Evolutionary conservation across 192 early-diverging fungal genomes (phyloP).

Genomic region (Diversispora eburnea): DNA sequence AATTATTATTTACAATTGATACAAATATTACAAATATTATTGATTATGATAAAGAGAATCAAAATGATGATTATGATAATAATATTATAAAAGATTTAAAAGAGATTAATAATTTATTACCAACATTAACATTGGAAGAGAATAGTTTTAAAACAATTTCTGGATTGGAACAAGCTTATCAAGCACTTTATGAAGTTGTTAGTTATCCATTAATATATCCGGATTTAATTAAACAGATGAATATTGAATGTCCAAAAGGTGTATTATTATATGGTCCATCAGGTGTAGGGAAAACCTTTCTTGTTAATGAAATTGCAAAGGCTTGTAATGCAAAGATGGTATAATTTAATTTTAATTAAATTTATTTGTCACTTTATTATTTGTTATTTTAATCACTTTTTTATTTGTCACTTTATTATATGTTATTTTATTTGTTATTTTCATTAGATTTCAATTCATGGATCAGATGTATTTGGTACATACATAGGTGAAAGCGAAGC

Average conservation of each 20-base stretch:
- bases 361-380: conserved; percentile 8
- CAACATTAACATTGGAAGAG: conserved; percentile 4
- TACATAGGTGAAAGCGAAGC: conserved; percentile 88
- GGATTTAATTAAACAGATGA: conserved; percentile 55
- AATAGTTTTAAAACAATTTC: conserved; percentile 34
- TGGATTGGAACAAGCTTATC: conserved; percentile 73
- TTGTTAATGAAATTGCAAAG: conserved; percentile 68
- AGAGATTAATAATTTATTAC: neutral
- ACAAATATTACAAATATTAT: conserved; percentile 2
- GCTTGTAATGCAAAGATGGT: conserved; percentile 66
- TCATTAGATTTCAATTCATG: conserved; percentile 62
- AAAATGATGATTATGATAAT: neutral
- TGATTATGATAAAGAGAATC: neutral
- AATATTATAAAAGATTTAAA: no score
- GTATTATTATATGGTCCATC: conserved; percentile 91
- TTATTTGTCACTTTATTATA: no score
- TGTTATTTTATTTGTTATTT: no score
- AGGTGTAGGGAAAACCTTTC: conserved; percentile 90
- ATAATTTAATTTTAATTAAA: conserved; percentile 34
- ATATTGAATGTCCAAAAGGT: conserved; percentile 81
- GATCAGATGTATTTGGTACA: conserved; percentile 79
- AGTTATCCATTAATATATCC: conserved; percentile 71
- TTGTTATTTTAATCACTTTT: neutral
- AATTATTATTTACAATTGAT: neutral
- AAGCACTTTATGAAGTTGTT: conserved; percentile 72